A percentile compares a stretch with the other conserved stretches of the same genome.
phyloP scores from a whole-genome alignment of 805 yeast genomes.

The Cyberlindnera saturnus region DNA sequence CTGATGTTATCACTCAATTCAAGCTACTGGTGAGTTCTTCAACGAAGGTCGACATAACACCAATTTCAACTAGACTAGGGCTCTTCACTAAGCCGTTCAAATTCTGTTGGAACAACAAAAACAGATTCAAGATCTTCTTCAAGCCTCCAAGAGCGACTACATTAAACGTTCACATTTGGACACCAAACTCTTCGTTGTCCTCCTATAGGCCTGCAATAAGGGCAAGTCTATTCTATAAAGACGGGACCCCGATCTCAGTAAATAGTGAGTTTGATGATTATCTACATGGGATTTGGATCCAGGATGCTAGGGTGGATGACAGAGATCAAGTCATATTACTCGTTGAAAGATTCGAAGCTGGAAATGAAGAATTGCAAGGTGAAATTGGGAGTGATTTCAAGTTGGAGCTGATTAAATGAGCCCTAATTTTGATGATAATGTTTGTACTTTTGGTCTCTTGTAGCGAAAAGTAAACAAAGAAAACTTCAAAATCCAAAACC shows the following conservation, averaged over 20 bases:
- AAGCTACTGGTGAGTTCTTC: conserved; percentile 27
- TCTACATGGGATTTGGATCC: conserved; percentile 36
- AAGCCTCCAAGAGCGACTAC: conserved; percentile 14
- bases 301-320: conserved; percentile 7
- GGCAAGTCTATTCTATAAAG: conserved; percentile 34
- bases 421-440: too few species aligned
- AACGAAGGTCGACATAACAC: conserved; percentile 6
- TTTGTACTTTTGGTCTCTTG: too few species aligned
- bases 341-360: conserved; percentile 45
- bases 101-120: conserved; percentile 35
- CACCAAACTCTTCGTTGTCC: conserved; percentile 3
- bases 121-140: conserved; percentile 32
- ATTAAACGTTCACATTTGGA: conserved; percentile 16
- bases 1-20: conserved; percentile 26
- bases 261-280: conserved; percentile 37
- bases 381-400: conserved; percentile 31
- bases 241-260: conserved; percentile 26
- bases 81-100: conserved; percentile 24
- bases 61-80: conserved; percentile 29
- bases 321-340: conserved; percentile 31
- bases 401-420: conserved; percentile 6
- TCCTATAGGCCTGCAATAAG: conserved; percentile 41
- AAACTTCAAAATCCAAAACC: not conserved
- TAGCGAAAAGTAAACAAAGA: conserved; percentile 2
- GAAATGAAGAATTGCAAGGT: conserved; percentile 33